Percentiles rank a stretch among this genome's conserved stretches.
phyloP scores from a whole-genome alignment of 2,329 filamentous ascomycete species.

The Penicillium sp. region DNA sequence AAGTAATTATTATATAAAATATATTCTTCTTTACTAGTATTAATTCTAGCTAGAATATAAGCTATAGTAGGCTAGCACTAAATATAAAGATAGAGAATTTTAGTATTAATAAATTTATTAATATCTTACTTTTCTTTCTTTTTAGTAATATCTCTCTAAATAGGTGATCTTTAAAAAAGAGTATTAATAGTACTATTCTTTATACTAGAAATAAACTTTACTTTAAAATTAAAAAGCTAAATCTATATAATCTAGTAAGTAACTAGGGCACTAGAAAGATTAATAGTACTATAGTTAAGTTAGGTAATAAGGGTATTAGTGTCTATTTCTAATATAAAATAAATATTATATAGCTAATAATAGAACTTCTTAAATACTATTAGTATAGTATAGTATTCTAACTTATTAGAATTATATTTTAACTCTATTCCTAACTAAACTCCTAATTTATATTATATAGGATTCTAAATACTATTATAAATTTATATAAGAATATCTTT shows the following conservation, averaged over 20 bases:
- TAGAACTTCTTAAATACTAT: constrained; percentile 1
- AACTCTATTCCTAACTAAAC: not conserved
- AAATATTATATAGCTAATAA: not conserved
- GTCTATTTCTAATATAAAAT: constrained; percentile 2
- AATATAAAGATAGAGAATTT: not conserved
- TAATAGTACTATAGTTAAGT: not conserved
- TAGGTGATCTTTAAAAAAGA: not conserved
- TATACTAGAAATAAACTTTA: not conserved
- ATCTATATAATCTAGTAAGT: not conserved
- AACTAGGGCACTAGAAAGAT: not conserved
- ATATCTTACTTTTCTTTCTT: not conserved
- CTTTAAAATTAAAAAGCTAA: not conserved
- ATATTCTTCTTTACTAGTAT: no score
- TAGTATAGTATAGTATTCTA: not conserved
- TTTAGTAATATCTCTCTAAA: not conserved
- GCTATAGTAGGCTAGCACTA: not conserved
- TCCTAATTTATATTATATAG: not conserved
- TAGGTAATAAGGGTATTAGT: not conserved
- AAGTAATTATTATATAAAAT: not conserved
- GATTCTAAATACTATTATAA: not conserved
- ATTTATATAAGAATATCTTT: not conserved
- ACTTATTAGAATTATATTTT: not conserved
- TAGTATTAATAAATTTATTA: not conserved
- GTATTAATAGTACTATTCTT: not conserved
- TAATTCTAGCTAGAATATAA: not conserved